Base-by-base conservation (phyloP, 2,329 filamentous ascomycete genomes). In the Fusarium anguioides region DNA sequence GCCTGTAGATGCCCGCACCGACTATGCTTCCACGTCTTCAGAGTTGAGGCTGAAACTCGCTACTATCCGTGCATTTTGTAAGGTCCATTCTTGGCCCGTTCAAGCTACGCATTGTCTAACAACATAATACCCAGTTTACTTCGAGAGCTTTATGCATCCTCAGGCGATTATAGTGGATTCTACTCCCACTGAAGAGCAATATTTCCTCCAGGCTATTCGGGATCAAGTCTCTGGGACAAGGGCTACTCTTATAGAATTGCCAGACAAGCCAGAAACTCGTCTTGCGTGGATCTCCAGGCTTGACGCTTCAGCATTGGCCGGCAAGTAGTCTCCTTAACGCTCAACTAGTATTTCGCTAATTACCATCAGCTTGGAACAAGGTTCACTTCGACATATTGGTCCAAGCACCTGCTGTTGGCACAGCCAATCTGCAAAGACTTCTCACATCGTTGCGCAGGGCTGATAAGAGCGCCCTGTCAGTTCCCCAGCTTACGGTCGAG, bases 401-500 rank as follows among this genome's bases (percentile, higher is more conserved):
- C 10, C 92, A 96, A 60, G 93, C 92, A 2, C 86, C 89, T 8
- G 80, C 88, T 5, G 84, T 84, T 10, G 89, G 91, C 20, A 90
- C 92, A 4, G 94, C 92, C 12, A 91, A 90, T 48, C 76, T 97
- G 27, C 86, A 93, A 48, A 86, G 93, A 54, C 83, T 97, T 29
- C 84, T 99, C 6, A 86, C 86, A 60, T 97, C 94, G 6, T 83
- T 99, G 24, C 83, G 86, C 64, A 81, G 82, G 9, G 93, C 92
- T 7, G 93, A 97, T 75, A 95, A 94, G 75, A 85, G 88, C 44
- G 89, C 90, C 1, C 82, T 91, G 39, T 81, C 85, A 2, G 80
- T 86, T 3, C 94, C 94, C 5, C 89, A 91, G 64, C 81, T 99
- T 44, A 97, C 91, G 4, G 88, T 98, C 47, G 94, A 98, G 74